Conservation (phyloP, 2,329 filamentous ascomycete genomes). For the Ceratocystis papillata region DNA sequence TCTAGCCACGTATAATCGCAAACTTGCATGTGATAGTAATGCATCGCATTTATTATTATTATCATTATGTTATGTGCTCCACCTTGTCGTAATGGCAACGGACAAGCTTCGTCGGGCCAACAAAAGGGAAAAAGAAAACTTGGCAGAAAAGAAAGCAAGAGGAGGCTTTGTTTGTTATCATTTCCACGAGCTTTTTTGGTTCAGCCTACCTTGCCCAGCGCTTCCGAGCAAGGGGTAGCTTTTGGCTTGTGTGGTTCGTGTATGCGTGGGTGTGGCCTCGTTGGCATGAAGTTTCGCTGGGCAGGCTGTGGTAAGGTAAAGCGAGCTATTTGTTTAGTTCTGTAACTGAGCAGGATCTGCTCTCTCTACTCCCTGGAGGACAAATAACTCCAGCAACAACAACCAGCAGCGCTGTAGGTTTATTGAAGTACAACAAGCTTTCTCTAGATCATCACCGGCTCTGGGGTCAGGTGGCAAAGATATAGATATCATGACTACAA, state of each 20-base stretch:
- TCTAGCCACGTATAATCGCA: background rate
- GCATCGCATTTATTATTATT: background rate
- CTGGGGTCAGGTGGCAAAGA: background rate
- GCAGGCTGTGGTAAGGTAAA: background rate
- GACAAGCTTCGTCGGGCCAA: background rate
- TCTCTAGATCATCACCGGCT: background rate
- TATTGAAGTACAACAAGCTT: background rate
- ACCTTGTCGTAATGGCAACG: constrained; percentile 10
- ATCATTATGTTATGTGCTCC: background rate
- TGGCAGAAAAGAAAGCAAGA: background rate
- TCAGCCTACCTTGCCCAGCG: background rate
- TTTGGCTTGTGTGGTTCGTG: background rate
- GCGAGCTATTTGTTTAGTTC: background rate
- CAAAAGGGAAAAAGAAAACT: background rate
- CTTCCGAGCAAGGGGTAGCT: background rate
- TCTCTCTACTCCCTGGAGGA: background rate
- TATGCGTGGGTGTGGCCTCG: background rate
- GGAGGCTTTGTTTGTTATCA: background rate
- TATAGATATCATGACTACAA: background rate
- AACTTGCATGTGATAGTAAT: background rate
- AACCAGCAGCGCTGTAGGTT: background rate
- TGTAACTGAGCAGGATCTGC: background rate
- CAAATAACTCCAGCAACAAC: background rate
- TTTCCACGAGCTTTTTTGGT: background rate
- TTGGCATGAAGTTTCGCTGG: background rate